These are phyloP conservation scores for Metschnikowia lochheadii DNA, from an alignment of 805 yeast genomes.

Conservation along the genomic window DNA sequence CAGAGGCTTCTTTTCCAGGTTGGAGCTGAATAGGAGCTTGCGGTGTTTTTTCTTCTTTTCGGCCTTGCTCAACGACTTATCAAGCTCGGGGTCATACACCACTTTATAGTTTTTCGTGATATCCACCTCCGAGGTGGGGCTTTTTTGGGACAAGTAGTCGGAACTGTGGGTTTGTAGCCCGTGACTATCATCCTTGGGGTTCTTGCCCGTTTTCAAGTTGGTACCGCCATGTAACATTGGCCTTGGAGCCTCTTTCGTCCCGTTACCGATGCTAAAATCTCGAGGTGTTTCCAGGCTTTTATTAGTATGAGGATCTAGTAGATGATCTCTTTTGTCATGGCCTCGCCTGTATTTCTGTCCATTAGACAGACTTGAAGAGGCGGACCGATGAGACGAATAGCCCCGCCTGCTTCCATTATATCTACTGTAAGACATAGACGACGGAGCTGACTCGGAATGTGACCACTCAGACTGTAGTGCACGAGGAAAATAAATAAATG, in stretches of 20 bases:
- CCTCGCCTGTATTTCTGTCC: not conserved
- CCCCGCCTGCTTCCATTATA: slow-evolving; percentile 2
- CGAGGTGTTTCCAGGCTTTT: not conserved
- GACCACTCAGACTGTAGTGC: not conserved
- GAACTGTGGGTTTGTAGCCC: slow-evolving; percentile 28
- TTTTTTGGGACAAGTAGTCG: slow-evolving; percentile 11
- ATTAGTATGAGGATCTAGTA: not conserved
- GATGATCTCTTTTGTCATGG: not conserved
- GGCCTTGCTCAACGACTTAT: slow-evolving; percentile 27
- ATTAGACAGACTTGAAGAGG: not conserved
- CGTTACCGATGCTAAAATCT: not conserved
- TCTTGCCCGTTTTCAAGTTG: slow-evolving; percentile 29
- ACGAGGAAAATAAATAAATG: not conserved
- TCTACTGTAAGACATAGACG: slow-evolving; percentile 3
- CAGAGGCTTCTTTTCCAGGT: slow-evolving; percentile 12
- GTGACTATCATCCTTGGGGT: slow-evolving; percentile 28
- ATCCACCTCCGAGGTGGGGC: slow-evolving; percentile 9
- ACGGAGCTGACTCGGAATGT: not conserved
- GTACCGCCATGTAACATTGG: slow-evolving; percentile 24
- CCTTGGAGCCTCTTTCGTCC: not conserved
- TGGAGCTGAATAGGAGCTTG: slow-evolving; percentile 38
- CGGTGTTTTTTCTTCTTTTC: slow-evolving; percentile 31
- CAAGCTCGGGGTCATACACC: slow-evolving; percentile 47
- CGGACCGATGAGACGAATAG: not conserved
- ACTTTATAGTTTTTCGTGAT: slow-evolving; percentile 38